Conservation (phyloP, 2,329 filamentous ascomycete species). For the Pseudogymnoascus sp. region DNA sequence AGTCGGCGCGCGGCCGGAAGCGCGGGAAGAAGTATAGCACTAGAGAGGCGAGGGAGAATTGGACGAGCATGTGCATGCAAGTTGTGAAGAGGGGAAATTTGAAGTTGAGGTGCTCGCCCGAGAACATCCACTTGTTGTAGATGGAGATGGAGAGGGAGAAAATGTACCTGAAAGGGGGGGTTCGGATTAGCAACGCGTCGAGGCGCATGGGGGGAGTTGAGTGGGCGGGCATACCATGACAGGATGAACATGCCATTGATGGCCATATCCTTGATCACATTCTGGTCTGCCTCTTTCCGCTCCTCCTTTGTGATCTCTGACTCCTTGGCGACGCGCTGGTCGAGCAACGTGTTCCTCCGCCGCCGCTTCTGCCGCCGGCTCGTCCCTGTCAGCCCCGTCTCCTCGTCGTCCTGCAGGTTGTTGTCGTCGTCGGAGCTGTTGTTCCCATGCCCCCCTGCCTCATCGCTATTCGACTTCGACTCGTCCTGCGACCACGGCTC, state of each 20-base stretch:
- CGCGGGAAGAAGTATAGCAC: conserved; percentile 78
- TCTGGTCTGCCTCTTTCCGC: conserved; percentile 66
- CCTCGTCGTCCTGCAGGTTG: conserved; percentile 68
- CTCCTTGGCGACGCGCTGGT: conserved; percentile 58
- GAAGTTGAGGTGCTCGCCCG: conserved; percentile 74
- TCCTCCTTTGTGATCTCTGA: conserved; percentile 59
- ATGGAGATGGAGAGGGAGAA: conserved; percentile 92
- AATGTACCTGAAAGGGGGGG: conserved; percentile 41
- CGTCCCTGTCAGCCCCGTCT: conserved; percentile 71
- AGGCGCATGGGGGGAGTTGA: neutral
- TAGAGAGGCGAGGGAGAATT: conserved; percentile 69
- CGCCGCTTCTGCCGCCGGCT: conserved; percentile 61
- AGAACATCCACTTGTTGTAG: conserved; percentile 99
- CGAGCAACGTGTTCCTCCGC: conserved; percentile 58
- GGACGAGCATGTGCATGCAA: conserved; percentile 89
- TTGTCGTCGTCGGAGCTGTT: conserved; percentile 59
- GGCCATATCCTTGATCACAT: conserved; percentile 57
- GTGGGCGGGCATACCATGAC: conserved; percentile 58
- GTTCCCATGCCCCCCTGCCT: conserved; percentile 50
- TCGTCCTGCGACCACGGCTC: conserved; percentile 21
- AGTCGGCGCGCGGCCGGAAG: conserved; percentile 56
- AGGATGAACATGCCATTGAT: conserved; percentile 76
- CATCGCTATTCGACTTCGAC: conserved; percentile 31
- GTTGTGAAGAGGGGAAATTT: conserved; percentile 93
- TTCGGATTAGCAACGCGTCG: neutral